Evolutionary conservation across 208 protist species (phyloP).

Genomic region (Leishmania tropica): DNA sequence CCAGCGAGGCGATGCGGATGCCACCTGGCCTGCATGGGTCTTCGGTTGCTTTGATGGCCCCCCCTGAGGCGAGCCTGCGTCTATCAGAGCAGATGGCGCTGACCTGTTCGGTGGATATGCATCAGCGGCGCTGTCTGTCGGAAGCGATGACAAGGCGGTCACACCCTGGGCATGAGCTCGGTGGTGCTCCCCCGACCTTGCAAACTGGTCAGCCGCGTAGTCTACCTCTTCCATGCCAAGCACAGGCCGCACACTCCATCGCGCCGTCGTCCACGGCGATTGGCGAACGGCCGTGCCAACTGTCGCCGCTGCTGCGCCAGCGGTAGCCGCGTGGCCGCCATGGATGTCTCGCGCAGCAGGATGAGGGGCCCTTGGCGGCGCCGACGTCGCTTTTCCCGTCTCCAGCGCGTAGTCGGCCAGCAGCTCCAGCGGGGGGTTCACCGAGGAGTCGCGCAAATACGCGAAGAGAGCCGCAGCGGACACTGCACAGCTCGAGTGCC

Average conservation of each 20-base stretch:
- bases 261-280: slow-evolving; percentile 1
- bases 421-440: slow-evolving; percentile 6
- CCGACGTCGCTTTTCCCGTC: not conserved
- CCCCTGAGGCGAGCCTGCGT: not conserved
- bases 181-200: not conserved
- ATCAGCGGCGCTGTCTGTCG: slow-evolving; percentile 1
- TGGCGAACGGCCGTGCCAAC: not conserved
- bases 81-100: not conserved
- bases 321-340: not conserved
- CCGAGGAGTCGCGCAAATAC: slow-evolving; percentile 7
- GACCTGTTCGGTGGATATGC: not conserved
- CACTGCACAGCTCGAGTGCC: not conserved
- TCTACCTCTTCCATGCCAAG: not conserved
- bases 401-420: slow-evolving; percentile 1
- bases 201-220: not conserved
- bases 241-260: slow-evolving; percentile 6
- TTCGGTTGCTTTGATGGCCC: not conserved
- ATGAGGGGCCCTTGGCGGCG: not conserved
- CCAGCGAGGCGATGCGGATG: not conserved
- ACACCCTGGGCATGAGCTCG: not conserved
- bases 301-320: not conserved
- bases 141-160: not conserved
- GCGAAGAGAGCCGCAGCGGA: slow-evolving; percentile 9
- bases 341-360: not conserved
- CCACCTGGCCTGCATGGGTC: not conserved